These are phyloP conservation scores for Amanita exitialis DNA, from an alignment of 768 basidiomycete genomes.

Conservation along the genomic window DNA sequence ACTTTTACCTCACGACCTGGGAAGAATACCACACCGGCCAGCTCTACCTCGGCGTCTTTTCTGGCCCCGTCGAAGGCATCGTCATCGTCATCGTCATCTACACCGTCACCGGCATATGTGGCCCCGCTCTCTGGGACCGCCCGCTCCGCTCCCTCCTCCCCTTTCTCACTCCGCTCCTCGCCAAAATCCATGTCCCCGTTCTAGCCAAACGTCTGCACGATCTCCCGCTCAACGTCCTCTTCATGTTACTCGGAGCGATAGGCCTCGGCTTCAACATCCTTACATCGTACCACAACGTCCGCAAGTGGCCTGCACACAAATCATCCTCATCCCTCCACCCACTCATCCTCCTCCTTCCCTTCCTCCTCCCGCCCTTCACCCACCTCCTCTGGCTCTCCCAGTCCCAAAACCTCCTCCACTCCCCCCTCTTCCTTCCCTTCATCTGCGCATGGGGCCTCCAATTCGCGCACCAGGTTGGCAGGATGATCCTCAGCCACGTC, in stretches of 20 bases:
- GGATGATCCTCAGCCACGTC: constrained; percentile 90
- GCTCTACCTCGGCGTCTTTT: constrained; percentile 86
- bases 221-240: constrained; percentile 71
- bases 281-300: constrained; percentile 72
- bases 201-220: constrained; percentile 35
- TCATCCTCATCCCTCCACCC: constrained; percentile 34
- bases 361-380: constrained; percentile 55
- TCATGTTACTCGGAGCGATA: constrained; percentile 73
- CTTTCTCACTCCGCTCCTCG: constrained; percentile 35
- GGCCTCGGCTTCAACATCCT: constrained; percentile 75
- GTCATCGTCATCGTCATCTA: constrained; percentile 75
- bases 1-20: constrained; percentile 80
- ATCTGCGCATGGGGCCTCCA: constrained; percentile 89
- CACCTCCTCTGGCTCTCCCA: constrained; percentile 78
- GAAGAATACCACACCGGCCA: constrained; percentile 87
- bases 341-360: constrained; percentile 71
- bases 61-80: constrained; percentile 95
- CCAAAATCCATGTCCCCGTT: constrained; percentile 25
- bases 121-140: constrained; percentile 75
- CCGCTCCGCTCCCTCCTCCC: constrained; percentile 49
- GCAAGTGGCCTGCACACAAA: constrained; percentile 21
- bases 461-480: constrained; percentile 83
- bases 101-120: constrained; percentile 66
- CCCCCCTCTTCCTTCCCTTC: constrained; percentile 77
- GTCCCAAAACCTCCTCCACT: constrained; percentile 68